phyloP scores from a whole-genome alignment of 2,329 filamentous ascomycete genomes.

The Microcyclospora pomicola region DNA sequence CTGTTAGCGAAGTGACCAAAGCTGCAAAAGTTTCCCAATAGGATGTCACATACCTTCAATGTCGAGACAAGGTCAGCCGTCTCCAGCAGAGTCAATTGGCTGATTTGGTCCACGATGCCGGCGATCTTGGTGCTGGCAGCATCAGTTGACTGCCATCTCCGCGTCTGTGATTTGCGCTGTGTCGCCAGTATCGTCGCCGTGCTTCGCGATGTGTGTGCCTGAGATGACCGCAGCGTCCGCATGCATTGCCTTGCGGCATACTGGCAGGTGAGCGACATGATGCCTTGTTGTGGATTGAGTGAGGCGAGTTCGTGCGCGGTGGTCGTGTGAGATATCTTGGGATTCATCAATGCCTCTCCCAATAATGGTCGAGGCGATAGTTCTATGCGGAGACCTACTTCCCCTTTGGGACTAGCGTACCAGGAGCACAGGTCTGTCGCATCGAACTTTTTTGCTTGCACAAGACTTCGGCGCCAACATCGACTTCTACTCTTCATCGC shows the following conservation, averaged over 20 bases:
- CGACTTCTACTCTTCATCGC: too few relatives aligned
- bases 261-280: conserved; percentile 33
- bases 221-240: conserved; percentile 20
- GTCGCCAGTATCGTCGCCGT: conserved; percentile 11
- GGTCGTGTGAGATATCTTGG: conserved; percentile 1
- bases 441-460: too few relatives aligned
- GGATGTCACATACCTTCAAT: conserved; percentile 58
- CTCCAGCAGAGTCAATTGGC: conserved; percentile 92
- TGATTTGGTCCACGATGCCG: conserved; percentile 95
- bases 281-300: conserved; percentile 3
- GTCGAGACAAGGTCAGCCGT: conserved; percentile 89
- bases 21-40: conserved; percentile 1
- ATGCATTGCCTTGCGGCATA: conserved; percentile 32
- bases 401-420: not conserved
- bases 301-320: not conserved
- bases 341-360: too few relatives aligned
- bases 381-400: not conserved
- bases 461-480: too few relatives aligned
- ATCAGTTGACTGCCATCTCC: conserved; percentile 83
- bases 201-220: conserved; percentile 12
- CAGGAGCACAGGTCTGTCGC: too few relatives aligned
- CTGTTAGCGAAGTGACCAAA: not conserved
- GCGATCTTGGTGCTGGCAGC: conserved; percentile 78
- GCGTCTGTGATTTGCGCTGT: conserved; percentile 26
- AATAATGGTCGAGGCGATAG: not conserved